Percentiles rank a stretch among this genome's conserved stretches.
phyloP scores from a whole-genome alignment of 164 flowering plant genomes.

The Malania oleifera region DNA sequence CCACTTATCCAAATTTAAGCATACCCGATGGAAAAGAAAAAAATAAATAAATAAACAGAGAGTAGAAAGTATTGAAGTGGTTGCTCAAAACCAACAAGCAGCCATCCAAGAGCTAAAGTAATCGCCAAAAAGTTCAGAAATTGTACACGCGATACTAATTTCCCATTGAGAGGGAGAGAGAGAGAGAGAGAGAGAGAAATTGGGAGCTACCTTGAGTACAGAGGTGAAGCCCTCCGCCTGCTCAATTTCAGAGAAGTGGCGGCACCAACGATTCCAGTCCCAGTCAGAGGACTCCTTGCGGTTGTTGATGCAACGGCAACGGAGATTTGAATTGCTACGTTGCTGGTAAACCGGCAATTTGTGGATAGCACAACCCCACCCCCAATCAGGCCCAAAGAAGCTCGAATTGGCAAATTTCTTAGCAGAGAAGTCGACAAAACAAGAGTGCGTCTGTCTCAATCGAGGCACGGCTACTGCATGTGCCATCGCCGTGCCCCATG shows the following conservation, averaged over 20 bases:
- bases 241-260: conserved; percentile 78
- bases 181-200: conserved; percentile 1
- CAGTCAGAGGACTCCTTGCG: conserved; percentile 37
- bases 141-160: not conserved
- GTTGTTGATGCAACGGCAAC: conserved; percentile 26
- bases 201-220: conserved; percentile 58
- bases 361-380: conserved; percentile 7
- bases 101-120: not conserved
- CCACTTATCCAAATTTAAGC: too few species aligned
- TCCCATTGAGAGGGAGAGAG: too few species aligned
- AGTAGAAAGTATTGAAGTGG: not conserved
- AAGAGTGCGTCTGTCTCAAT: conserved; percentile 12
- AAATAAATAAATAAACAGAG: not conserved
- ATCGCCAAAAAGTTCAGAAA: not conserved
- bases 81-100: too few species aligned
- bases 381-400: not conserved
- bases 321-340: conserved; percentile 10
- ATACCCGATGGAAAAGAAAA: too few species aligned
- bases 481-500: conserved; percentile 26
- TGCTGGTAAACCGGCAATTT: conserved; percentile 1
- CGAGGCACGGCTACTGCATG: conserved; percentile 14
- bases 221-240: conserved; percentile 75
- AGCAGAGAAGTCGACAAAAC: conserved; percentile 12
- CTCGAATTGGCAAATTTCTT: conserved; percentile 18
- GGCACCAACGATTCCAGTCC: conserved; percentile 90